Base-by-base conservation (phyloP, 2,329 filamentous ascomycete species). In the Pseudopyrenochaeta lycopersici region DNA sequence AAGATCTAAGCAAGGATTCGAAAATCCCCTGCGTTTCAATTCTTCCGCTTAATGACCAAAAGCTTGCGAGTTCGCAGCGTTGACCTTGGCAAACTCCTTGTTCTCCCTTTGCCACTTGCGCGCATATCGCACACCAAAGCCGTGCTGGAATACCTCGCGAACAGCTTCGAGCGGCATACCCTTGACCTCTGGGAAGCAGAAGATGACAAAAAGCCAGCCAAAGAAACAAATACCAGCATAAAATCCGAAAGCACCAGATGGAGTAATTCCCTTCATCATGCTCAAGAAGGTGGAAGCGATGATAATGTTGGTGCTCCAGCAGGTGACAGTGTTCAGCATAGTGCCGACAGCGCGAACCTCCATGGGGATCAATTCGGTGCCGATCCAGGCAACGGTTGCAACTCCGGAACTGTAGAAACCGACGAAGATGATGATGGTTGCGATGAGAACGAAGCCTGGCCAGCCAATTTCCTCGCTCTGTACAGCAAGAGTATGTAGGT, bases 251-350 rank as follows among this genome's bases (percentile, higher is more conserved):
- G 74, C 71, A 0, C 74, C 74, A 11, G 62, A 70, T 0, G 73
- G 72, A 0, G 73, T 75, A 47, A 75, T 72, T 4, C 64, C 65
- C 45, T 76, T 76, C 75, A 76, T 77, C 71, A 76, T 75, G 5
- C 68, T 67, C 12, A 77, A 48, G 66, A 77, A 76, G 0, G 72
- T 76, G 11, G 72, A 75, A 0, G 73, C 62, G n/a, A 77, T 72
- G 51, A 76, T 72, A 43, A 71, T 71, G 46, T 71, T 71, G 11
- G 67, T 68, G 1, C 61, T 64, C 73, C 74, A 76, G 63, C 66
- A 73, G 15, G 61, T 64, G 0, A 67, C 64, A 18, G 63, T 72
- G 21, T 73, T 62, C 51, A 73, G 52, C 72, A 76, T 77, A 4
- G 75, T 76, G 3, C 74, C 74, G 40, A 76, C 62, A 2, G 74